Base-by-base conservation (phyloP, 345 rosid species). In the Euclidium syriacum region DNA sequence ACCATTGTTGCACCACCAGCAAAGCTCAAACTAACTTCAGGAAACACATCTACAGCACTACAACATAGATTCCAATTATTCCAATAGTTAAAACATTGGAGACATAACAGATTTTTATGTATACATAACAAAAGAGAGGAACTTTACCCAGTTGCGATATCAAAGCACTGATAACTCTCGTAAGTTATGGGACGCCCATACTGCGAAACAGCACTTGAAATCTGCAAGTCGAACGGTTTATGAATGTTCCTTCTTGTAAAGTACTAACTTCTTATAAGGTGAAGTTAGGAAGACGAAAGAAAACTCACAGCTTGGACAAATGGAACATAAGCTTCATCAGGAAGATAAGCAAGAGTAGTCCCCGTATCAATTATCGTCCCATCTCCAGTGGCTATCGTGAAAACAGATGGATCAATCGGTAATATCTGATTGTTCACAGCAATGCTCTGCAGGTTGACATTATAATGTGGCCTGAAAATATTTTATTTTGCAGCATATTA, bases 361-460 rank as follows among this genome's bases (percentile, higher is more conserved):
- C 99, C 99, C 6, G 97, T 85, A 77, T 94, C 99, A 53, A 94
- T 62, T 73, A 94, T 94, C 2, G 99, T 94, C 65, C 99, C 99
- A 67, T 72, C 81, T 74, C 60, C 85, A 76, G 57, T 76, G 65
- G 99, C 84, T 30, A 91, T 80, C 42, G 80, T 74, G 78, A 90
- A 94, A 40, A 83, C 90, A 17, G 97, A 85, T 26, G 85, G 72
- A 73, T 90, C 81, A 49, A 94, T 81, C 4, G 87, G 64, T 58
- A 94, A 68, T 26, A 63, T 57, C 75, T 85, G 87, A 38, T 85
- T 82, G 33, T 67, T 79, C 52, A 94, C 96, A 20, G 96, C 80
- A 70, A 94, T 87, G 83, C 90, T 90, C 78, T 74, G 82, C 67
- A 94, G 84, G 56, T 94, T 78, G 83, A 94, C 81, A 75, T 94